Percentiles rank a stretch among this genome's conserved stretches.
phyloP scores from a whole-genome alignment of 2,329 filamentous ascomycete species.

The Alternaria rosae region DNA sequence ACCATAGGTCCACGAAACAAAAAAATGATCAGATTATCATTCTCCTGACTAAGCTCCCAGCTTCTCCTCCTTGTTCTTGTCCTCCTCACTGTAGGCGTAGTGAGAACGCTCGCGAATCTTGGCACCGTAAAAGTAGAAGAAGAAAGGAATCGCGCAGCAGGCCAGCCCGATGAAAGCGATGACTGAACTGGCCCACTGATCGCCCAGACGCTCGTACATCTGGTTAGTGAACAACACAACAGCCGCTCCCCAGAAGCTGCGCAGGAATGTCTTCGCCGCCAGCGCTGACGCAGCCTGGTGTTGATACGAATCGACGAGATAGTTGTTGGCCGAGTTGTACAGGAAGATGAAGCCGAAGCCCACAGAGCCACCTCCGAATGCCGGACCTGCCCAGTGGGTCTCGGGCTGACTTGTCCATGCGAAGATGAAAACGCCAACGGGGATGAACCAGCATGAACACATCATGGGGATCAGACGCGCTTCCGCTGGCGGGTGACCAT shows the following conservation, averaged over 20 bases:
- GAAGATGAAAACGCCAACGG: conserved; percentile 71
- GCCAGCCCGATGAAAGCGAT: conserved; percentile 76
- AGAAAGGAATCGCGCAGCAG: conserved; percentile 82
- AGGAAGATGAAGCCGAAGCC: conserved; percentile 86
- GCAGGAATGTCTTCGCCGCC: conserved; percentile 81
- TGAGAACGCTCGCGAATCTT: conserved; percentile 72
- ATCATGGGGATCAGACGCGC: conserved; percentile 78
- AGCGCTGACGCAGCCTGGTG: conserved; percentile 82
- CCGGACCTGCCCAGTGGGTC: conserved; percentile 75
- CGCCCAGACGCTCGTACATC: conserved; percentile 71
- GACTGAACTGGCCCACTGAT: conserved; percentile 78
- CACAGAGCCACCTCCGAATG: conserved; percentile 69
- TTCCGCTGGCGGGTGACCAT: conserved; percentile 79
- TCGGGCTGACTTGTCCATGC: conserved; percentile 72
- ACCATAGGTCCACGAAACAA: conserved; percentile 8
- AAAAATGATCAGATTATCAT: background rate
- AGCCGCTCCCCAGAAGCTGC: conserved; percentile 80
- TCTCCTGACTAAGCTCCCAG: conserved; percentile 19
- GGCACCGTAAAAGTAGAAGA: conserved; percentile 81
- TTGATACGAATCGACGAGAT: conserved; percentile 69
- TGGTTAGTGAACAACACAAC: conserved; percentile 82
- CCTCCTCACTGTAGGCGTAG: conserved; percentile 72
- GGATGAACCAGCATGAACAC: conserved; percentile 65
- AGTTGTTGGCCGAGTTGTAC: conserved; percentile 70
- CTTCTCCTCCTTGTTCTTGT: conserved; percentile 52